Conservation (phyloP, 2,329 filamentous ascomycete species). For the Microsporum canis region DNA sequence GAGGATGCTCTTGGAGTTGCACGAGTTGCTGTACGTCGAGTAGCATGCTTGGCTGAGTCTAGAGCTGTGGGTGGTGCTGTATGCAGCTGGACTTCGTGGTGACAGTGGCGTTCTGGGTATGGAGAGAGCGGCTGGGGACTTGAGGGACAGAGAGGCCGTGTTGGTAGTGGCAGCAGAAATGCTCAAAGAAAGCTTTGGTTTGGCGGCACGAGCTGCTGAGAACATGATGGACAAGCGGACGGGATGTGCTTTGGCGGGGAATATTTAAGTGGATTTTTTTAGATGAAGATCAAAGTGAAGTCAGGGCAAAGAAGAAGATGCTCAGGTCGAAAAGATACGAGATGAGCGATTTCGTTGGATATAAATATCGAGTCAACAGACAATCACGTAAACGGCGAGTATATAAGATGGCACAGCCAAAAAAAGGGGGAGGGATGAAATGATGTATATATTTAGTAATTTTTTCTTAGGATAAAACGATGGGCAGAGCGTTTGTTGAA, state of each 20-base stretch:
- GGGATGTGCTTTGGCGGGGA: neutral
- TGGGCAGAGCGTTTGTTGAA: neutral
- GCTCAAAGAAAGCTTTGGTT: conserved; percentile 39
- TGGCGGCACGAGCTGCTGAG: conserved; percentile 27
- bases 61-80: conserved; percentile 24
- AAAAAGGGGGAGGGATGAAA: neutral
- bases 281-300: neutral
- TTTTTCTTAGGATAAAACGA: neutral
- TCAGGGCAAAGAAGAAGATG: neutral
- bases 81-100: conserved; percentile 31
- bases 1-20: conserved; percentile 38
- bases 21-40: conserved; percentile 35
- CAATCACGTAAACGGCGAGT: neutral
- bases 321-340: neutral
- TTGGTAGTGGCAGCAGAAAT: conserved; percentile 30
- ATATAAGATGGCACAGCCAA: neutral
- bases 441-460: conserved; percentile 4
- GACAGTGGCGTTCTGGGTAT: conserved; percentile 32
- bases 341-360: neutral
- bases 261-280: neutral
- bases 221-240: conserved; percentile 25
- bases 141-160: conserved; percentile 31
- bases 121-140: conserved; percentile 29
- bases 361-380: neutral
- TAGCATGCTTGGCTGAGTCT: conserved; percentile 23